Percentiles rank a stretch among this genome's conserved stretches.
These are phyloP conservation scores for Penicillium verhagenii DNA, from an alignment of 495 filamentous ascomycete species.

Conservation along the genomic window DNA sequence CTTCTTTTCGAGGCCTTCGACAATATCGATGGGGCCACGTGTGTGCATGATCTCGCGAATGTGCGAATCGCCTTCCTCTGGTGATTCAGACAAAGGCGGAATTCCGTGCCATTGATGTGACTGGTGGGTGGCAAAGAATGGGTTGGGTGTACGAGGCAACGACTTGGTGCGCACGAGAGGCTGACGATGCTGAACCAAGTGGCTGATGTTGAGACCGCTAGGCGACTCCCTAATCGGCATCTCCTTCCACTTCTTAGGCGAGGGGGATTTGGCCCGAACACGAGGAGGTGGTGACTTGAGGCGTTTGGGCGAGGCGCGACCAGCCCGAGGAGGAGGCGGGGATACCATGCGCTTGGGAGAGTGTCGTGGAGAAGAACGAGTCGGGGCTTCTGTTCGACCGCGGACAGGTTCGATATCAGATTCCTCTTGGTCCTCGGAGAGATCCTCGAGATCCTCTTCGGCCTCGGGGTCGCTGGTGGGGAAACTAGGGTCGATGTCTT, in stretches of 20 bases:
- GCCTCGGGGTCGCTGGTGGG: constrained; percentile 90
- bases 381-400: constrained; percentile 29
- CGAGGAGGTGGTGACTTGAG: constrained; percentile 51
- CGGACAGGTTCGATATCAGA: constrained; percentile 32
- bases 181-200: constrained; percentile 57
- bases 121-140: constrained; percentile 55
- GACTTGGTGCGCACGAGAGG: constrained; percentile 73
- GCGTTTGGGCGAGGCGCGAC: constrained; percentile 67
- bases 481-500: constrained; percentile 97
- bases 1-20: constrained; percentile 93
- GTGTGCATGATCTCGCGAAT: constrained; percentile 51
- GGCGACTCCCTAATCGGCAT: constrained; percentile 22
- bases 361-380: constrained; percentile 28
- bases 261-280: constrained; percentile 28
- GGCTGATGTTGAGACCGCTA: constrained; percentile 51
- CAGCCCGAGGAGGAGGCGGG: constrained; percentile 64
- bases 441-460: constrained; percentile 68
- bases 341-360: constrained; percentile 52
- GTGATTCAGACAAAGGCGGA: constrained; percentile 27
- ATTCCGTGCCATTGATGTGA: constrained; percentile 40
- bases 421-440: constrained; percentile 49
- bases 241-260: constrained; percentile 33
- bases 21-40: constrained; percentile 91
- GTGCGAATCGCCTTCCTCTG: constrained; percentile 40
- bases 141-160: constrained; percentile 68